Evolutionary conservation across 352 stramenopile genomes (phyloP), one percentile per base, ranked within the genome.

Genomic region (Peronosclerospora sorghi): DNA sequence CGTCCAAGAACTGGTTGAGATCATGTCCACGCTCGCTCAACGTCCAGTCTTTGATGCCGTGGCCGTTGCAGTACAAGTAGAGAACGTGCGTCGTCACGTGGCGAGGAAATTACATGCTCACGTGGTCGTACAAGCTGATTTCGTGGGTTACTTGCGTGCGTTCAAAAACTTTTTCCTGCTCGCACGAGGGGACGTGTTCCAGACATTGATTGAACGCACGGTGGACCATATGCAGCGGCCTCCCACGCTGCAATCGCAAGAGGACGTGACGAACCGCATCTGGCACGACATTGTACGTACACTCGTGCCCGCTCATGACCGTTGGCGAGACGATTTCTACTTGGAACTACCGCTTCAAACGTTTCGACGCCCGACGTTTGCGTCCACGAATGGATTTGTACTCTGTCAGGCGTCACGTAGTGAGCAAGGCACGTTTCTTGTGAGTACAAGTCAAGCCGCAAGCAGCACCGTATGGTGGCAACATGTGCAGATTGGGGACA

Each of bases 161-260:
- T 47, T 90, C 12, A 86, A 86, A 41, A 55, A 63, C 0, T 84
- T 83, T 45, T 90, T 84, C 39, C 35, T 90, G 18, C 32, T 86
- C 2, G 59, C 69, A 1, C 66, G 73, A 13, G 78, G 78, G 5
- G 78, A 86, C 44, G 36, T 90, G 9, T 86, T 86, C 35, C 73
- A 87, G 45, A 63, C 73, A 24, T 68, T 90, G 9, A 64, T 90
- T 28, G 74, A 90, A 29, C 59, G 68, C 2, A 83, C 57, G 45
- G 69, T 63, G 29, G 45, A 61, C 3, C 49, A 80, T 35, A 86
- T 90, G 73, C 46, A 59, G 0, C 7, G 47, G 9, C 73, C 65
- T 10, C 75, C 75, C 4, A 74, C 55, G 2, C 40, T 44, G 7
- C 75, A 80, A 37, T 73, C 72, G 0, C 59, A 85, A 35, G 68